Conservation (phyloP, 148 eudicot species). For the Camellia japonica region DNA sequence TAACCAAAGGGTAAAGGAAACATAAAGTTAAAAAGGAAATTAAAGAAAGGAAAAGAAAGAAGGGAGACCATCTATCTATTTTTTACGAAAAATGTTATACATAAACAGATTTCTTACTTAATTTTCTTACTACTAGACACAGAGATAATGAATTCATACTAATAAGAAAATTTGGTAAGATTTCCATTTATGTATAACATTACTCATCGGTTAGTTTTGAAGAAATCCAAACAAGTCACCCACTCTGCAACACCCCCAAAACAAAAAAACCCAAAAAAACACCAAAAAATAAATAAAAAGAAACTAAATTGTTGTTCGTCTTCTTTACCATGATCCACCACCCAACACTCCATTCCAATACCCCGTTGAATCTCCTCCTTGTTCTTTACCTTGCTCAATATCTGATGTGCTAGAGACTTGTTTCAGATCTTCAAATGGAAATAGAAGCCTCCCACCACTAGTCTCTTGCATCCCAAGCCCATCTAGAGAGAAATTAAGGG, state of each 20-base stretch:
- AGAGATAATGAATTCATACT: too few relatives aligned
- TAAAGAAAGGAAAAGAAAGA: not conserved
- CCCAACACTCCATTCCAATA: conserved; percentile 82
- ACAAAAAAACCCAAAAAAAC: not conserved
- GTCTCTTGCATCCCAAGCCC: conserved; percentile 33
- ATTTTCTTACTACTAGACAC: too few relatives aligned
- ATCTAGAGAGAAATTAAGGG: conserved; percentile 57
- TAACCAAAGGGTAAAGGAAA: conserved; percentile 11
- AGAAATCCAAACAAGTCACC: conserved; percentile 40
- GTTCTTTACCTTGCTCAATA: conserved; percentile 34
- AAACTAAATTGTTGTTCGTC: not conserved
- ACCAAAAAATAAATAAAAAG: not conserved
- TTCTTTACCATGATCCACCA: conserved; percentile 66
- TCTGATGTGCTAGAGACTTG: conserved; percentile 33
- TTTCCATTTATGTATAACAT: not conserved
- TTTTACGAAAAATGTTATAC: too few relatives aligned
- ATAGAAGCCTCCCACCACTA: conserved; percentile 53
- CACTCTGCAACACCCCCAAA: not conserved
- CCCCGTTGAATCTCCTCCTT: conserved; percentile 61
- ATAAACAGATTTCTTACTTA: too few relatives aligned
- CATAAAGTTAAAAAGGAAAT: not conserved
- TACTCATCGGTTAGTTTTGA: conserved; percentile 30
- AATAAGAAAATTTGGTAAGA: too few relatives aligned
- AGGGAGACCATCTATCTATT: conserved; percentile 22
- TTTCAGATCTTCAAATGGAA: conserved; percentile 76